phyloP scores from a whole-genome alignment of 805 yeast genomes.

The Tetrapisispora taiwanensis region DNA sequence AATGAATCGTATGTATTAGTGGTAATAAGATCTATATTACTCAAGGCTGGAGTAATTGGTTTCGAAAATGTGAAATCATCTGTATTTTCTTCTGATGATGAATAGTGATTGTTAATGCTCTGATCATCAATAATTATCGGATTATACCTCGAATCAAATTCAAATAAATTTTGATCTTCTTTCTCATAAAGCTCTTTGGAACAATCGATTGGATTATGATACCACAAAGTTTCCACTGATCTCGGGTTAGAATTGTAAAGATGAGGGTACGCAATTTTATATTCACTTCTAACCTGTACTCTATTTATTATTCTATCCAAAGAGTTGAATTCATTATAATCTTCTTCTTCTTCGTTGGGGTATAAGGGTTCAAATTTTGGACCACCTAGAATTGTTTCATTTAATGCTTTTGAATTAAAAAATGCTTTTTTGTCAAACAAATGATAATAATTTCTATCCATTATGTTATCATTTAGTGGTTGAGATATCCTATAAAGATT shows the following conservation, averaged over 20 bases:
- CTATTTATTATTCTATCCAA: slow-evolving; percentile 81
- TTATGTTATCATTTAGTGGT: slow-evolving; percentile 55
- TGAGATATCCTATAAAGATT: slow-evolving; percentile 54
- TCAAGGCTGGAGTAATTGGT: slow-evolving; percentile 43
- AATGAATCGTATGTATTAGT: slow-evolving; percentile 48
- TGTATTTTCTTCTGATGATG: slow-evolving; percentile 17
- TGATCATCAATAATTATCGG: slow-evolving; percentile 37
- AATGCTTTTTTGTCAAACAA: slow-evolving; percentile 73
- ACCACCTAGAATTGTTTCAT: slow-evolving; percentile 85
- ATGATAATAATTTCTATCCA: slow-evolving; percentile 52
- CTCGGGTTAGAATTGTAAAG: slow-evolving; percentile 71
- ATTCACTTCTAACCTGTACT: slow-evolving; percentile 67
- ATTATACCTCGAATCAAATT: slow-evolving; percentile 43
- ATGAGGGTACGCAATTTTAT: slow-evolving; percentile 77
- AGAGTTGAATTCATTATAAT: slow-evolving; percentile 82
- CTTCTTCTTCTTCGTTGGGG: slow-evolving; percentile 61
- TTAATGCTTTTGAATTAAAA: slow-evolving; percentile 83
- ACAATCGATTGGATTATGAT: slow-evolving; percentile 53
- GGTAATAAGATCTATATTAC: slow-evolving; percentile 35
- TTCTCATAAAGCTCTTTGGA: slow-evolving; percentile 34
- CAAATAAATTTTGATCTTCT: slow-evolving; percentile 45
- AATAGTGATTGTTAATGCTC: slow-evolving; percentile 14
- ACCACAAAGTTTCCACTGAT: slow-evolving; percentile 51
- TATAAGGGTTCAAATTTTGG: slow-evolving; percentile 87
- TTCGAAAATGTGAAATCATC: slow-evolving; percentile 36